Evolutionary conservation across 495 filamentous ascomycete species (phyloP), one percentile per base, ranked within the genome.

Genomic region (Xylaria telfairii): DNA sequence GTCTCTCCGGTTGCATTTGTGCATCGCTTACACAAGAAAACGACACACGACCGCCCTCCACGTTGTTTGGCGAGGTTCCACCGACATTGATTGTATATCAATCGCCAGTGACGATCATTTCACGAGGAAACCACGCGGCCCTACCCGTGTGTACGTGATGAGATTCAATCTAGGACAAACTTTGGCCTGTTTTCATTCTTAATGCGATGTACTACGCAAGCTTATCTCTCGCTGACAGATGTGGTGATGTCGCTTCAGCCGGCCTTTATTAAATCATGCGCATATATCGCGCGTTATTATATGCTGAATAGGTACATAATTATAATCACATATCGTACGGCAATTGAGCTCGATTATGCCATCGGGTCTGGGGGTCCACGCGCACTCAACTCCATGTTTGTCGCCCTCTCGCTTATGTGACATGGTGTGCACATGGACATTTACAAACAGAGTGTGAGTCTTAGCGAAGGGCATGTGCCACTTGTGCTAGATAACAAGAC

Each of bases 401-500:
- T 59, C 56, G 9, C n/a, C 56, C 17, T n/a, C 32, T 9, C 8
- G 8, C 32, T 9, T 37, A 87, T 2, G 83, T 86, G 6, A 83
- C 85, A 56, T 86, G 83, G 85, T 37, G 81, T 82, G 83, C 85
- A 86, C 4, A 82, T 82, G 71, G 86, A 86, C 39, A 21, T 19
- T 59, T 24, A 5, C 30, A 59, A 59, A 34, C 7, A 59, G n/a
- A 19, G 32, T 39, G 30, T 10, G 17, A 37, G 24, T 28, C 49
- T 28, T 4, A 53, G 24, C 12, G 56, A 59, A 39, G 30, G 56
- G 17, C 56, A 37, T 59, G 56, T 59, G 19, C 30, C 56, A 34
- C 56, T 19, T 59, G 19, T 59, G 9, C 32, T 4, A 37, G 56
- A 34, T 12, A 37, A 37, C 28, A 13, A 21, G 7, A 13, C 49